These are phyloP conservation scores for Mycosarcoma mackinlayi DNA, from an alignment of 1,284 basidiomycete species.

Conservation along the genomic window DNA sequence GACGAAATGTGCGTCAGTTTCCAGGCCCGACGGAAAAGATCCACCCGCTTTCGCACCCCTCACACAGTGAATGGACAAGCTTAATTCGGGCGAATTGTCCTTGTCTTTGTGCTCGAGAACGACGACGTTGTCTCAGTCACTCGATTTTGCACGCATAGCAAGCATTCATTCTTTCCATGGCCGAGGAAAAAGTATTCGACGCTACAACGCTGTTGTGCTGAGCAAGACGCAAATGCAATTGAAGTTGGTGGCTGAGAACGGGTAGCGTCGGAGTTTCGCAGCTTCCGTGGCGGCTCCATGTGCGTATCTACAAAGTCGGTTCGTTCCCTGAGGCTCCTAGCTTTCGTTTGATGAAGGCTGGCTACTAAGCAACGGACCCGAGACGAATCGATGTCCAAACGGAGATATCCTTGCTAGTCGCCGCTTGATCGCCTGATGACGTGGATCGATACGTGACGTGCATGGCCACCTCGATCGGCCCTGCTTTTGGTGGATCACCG, in stretches of 20 bases:
- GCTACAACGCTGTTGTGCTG: too few species aligned
- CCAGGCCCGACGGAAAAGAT: slow-evolving; percentile 39
- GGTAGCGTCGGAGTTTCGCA: too few species aligned
- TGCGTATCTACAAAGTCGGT: too few species aligned
- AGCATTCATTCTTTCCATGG: too few species aligned
- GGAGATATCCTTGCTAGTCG: slow-evolving; percentile 22
- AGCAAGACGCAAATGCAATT: background rate
- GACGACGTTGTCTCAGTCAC: too few species aligned
- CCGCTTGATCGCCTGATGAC: background rate
- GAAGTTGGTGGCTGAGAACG: too few species aligned
- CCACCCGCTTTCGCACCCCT: slow-evolving; percentile 32
- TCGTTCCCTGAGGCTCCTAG: too few species aligned
- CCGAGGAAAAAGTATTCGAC: too few species aligned
- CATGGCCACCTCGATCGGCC: slow-evolving; percentile 41
- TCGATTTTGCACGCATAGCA: too few species aligned
- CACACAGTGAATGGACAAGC: background rate
- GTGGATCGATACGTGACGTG: slow-evolving; percentile 49
- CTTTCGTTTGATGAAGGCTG: background rate
- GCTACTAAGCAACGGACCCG: slow-evolving; percentile 9
- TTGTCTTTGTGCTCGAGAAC: background rate
- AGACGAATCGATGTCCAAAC: slow-evolving; percentile 33
- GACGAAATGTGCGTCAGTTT: slow-evolving; percentile 46
- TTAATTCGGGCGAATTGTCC: background rate
- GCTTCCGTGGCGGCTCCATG: too few species aligned
- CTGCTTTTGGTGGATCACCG: slow-evolving; percentile 11